Evolutionary conservation across 345 rosid species (phyloP).

Genomic region (Hirschfeldia incana): DNA sequence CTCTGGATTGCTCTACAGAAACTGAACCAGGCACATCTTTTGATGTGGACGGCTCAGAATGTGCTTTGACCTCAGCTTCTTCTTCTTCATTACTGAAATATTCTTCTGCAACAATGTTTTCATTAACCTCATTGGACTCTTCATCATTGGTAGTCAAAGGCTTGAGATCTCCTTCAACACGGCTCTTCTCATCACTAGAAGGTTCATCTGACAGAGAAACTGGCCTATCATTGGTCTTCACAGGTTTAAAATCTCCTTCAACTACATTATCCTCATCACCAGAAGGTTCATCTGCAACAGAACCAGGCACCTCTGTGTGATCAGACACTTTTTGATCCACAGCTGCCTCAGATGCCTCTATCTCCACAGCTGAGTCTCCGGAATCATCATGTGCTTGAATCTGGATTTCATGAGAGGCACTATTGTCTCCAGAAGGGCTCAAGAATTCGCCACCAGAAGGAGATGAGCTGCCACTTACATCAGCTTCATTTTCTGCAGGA

Average conservation of each 20-base stretch:
- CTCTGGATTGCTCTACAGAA: slow-evolving; percentile 24
- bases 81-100: slow-evolving; percentile 35
- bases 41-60: slow-evolving; percentile 14
- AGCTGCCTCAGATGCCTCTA: background rate
- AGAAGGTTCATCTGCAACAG: slow-evolving; percentile 40
- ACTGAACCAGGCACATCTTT: slow-evolving; percentile 11
- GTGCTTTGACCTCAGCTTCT: slow-evolving; percentile 22
- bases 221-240: slow-evolving; percentile 32
- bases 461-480: slow-evolving; percentile 30
- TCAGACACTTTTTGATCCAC: slow-evolving; percentile 18
- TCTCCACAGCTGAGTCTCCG: slow-evolving; percentile 7
- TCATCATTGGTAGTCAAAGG: slow-evolving; percentile 35
- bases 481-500: slow-evolving; percentile 42
- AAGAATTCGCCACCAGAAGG: slow-evolving; percentile 38
- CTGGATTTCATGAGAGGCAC: slow-evolving; percentile 17
- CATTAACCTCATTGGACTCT: slow-evolving; percentile 26
- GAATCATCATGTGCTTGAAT: slow-evolving; percentile 3
- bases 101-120: slow-evolving; percentile 35
- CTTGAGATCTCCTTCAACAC: slow-evolving; percentile 42
- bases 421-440: slow-evolving; percentile 33
- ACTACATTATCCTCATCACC: slow-evolving; percentile 38
- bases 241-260: slow-evolving; percentile 41
- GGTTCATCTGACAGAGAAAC: slow-evolving; percentile 39
- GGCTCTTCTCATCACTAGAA: slow-evolving; percentile 38
- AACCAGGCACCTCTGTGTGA: slow-evolving; percentile 36